Conservation (phyloP, 73 alveolate species). For the Uronychia setigera region DNA sequence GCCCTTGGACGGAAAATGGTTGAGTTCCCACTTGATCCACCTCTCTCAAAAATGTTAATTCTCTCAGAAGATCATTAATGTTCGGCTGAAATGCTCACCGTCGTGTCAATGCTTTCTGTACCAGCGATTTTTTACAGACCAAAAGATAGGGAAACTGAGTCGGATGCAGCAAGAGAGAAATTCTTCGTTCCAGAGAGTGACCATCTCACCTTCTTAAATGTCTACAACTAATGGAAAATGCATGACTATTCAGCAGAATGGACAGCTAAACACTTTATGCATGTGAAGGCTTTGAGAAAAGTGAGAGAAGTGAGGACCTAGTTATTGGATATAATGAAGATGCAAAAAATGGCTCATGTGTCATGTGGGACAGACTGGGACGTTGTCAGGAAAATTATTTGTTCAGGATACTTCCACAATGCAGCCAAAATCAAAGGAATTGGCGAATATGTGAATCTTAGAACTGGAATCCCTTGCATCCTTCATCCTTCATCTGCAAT, state of each 20-base stretch:
- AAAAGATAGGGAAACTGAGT: constrained; percentile 97
- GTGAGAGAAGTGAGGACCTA: constrained; percentile 96
- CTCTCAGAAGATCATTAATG: constrained; percentile 92
- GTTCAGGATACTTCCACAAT: constrained; percentile 99
- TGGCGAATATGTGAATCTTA: constrained; percentile 98
- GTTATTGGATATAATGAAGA: constrained; percentile 90
- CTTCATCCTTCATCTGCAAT: constrained; percentile 99
- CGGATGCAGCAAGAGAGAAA: constrained; percentile 99
- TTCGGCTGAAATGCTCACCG: constrained; percentile 96
- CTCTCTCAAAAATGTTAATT: constrained; percentile 98
- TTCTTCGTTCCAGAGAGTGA: constrained; percentile 99
- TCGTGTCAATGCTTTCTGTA: constrained; percentile 99
- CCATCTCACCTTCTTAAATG: constrained; percentile 98
- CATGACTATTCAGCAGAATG: constrained; percentile 94
- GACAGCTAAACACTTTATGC: constrained; percentile 97
- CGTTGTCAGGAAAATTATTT: constrained; percentile 97
- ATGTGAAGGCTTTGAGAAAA: constrained; percentile 97
- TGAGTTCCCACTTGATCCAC: constrained; percentile 99
- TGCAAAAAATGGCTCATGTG: constrained; percentile 74
- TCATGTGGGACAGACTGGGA: constrained; percentile 98
- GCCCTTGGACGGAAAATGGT: constrained; percentile 99
- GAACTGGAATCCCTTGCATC: constrained; percentile 99
- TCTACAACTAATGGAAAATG: constrained; percentile 98
- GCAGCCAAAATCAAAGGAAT: constrained; percentile 99
- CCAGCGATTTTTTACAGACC: constrained; percentile 99